These are phyloP conservation scores for Termitomyces sp. DNA, from an alignment of 768 basidiomycete genomes.

Conservation along the genomic window DNA sequence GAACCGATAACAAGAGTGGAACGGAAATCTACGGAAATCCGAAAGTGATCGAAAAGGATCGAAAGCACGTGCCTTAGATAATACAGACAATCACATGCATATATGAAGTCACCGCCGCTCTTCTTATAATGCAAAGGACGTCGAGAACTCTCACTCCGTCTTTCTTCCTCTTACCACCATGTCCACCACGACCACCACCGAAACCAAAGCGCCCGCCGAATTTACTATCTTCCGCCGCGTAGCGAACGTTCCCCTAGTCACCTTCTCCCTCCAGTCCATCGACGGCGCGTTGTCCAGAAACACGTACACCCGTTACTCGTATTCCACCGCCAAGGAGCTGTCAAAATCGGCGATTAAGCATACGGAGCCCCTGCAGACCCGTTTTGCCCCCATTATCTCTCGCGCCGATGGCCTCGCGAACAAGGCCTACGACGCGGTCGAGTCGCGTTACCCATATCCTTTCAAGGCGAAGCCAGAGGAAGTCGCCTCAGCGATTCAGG, in stretches of 20 bases:
- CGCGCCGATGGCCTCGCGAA: slow-evolving; percentile 67
- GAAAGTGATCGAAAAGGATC: neutral
- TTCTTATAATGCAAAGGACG: slow-evolving; percentile 1
- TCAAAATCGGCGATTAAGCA: slow-evolving; percentile 57
- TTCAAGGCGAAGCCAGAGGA: slow-evolving; percentile 76
- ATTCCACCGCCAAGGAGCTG: slow-evolving; percentile 60
- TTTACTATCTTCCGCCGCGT: slow-evolving; percentile 62
- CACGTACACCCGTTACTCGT: slow-evolving; percentile 59
- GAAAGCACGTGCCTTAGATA: neutral
- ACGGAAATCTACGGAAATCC: too few relatives aligned
- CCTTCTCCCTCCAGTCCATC: slow-evolving; percentile 57
- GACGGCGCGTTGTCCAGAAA: slow-evolving; percentile 58
- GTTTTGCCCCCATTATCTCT: slow-evolving; percentile 61
- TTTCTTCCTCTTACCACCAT: slow-evolving; percentile 12
- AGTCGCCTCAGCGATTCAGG: slow-evolving; percentile 55
- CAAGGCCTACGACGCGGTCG: slow-evolving; percentile 70
- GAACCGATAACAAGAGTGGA: too few relatives aligned
- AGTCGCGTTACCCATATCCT: slow-evolving; percentile 71
- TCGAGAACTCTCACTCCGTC: slow-evolving; percentile 11
- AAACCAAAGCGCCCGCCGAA: slow-evolving; percentile 38
- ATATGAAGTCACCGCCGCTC: slow-evolving; percentile 1
- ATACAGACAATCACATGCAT: slow-evolving; percentile 2
- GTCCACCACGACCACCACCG: slow-evolving; percentile 22
- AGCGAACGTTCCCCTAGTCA: slow-evolving; percentile 70
- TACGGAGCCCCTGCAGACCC: slow-evolving; percentile 62